Evolutionary conservation across 1,284 basidiomycete genomes (phyloP).

Genomic region (Trametes pubescens): DNA sequence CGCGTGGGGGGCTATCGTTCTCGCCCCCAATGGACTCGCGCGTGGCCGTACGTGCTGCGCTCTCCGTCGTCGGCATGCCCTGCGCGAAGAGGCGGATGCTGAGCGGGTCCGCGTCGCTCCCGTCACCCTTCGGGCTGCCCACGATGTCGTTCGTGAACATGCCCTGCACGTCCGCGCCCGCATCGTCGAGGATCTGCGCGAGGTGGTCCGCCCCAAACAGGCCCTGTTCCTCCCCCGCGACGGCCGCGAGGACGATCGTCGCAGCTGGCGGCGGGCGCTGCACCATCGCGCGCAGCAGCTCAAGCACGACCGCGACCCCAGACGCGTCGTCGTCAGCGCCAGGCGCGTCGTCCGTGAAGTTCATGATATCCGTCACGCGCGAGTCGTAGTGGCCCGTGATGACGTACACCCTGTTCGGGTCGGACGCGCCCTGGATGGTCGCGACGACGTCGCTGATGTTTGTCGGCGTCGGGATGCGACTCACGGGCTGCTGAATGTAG

Average conservation of each 20-base stretch:
- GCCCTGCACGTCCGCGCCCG: constrained; percentile 58
- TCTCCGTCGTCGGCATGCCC: constrained; percentile 56
- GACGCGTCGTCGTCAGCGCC: constrained; percentile 59
- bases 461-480: constrained; percentile 49
- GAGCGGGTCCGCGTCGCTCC: constrained; percentile 52
- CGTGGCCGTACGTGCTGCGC: constrained; percentile 43
- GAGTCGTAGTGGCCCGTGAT: constrained; percentile 64
- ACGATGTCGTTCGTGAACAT: constrained; percentile 64
- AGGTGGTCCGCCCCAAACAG: constrained; percentile 56
- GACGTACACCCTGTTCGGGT: constrained; percentile 60
- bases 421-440: constrained; percentile 55
- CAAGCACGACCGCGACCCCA: constrained; percentile 62
- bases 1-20: constrained; percentile 59
- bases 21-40: constrained; percentile 56
- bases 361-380: constrained; percentile 49
- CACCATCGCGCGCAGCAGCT: constrained; percentile 58
- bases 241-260: constrained; percentile 60
- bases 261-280: constrained; percentile 50
- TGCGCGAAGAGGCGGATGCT: constrained; percentile 59
- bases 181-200: constrained; percentile 50
- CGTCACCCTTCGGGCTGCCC: constrained; percentile 56
- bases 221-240: constrained; percentile 63
- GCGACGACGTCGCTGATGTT: constrained; percentile 60
- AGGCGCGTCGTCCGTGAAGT: constrained; percentile 56
- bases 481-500: constrained; percentile 51